Evolutionary conservation across 495 filamentous ascomycete species (phyloP).

Genomic region (Penicillium bovifimosum): DNA sequence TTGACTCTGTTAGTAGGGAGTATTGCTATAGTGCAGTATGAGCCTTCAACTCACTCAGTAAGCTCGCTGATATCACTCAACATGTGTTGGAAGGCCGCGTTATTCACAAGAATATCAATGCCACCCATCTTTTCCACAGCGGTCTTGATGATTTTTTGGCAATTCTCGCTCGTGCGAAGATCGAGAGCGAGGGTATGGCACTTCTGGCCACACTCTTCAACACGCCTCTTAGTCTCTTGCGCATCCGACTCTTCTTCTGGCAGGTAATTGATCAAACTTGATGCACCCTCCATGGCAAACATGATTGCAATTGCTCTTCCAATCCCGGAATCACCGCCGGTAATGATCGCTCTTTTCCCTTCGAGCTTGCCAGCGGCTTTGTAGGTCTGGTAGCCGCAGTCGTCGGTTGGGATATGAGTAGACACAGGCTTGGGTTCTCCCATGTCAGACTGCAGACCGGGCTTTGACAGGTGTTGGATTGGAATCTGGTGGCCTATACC

Average conservation of each 20-base stretch:
- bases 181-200: constrained; percentile 60
- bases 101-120: constrained; percentile 77
- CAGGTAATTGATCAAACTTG: constrained; percentile 67
- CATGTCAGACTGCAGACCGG: constrained; percentile 65
- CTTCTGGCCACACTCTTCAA: constrained; percentile 59
- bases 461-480: constrained; percentile 60
- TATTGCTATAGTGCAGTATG: too few species aligned
- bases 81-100: constrained; percentile 74
- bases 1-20: not conserved
- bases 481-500: constrained; percentile 61
- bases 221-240: constrained; percentile 65
- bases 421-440: constrained; percentile 56
- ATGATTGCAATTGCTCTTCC: constrained; percentile 76
- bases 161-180: constrained; percentile 58
- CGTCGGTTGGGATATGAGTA: constrained; percentile 61
- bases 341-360: constrained; percentile 74
- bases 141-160: constrained; percentile 62
- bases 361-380: constrained; percentile 72
- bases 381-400: constrained; percentile 68
- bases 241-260: constrained; percentile 76
- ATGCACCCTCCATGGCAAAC: constrained; percentile 79
- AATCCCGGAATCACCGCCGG: constrained; percentile 79
- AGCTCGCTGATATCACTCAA: constrained; percentile 63
- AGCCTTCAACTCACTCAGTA: constrained; percentile 52
- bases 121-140: constrained; percentile 58